phyloP scores from a whole-genome alignment of 192 early-diverging fungal genomes.

The Helicostylum pulchrum region DNA sequence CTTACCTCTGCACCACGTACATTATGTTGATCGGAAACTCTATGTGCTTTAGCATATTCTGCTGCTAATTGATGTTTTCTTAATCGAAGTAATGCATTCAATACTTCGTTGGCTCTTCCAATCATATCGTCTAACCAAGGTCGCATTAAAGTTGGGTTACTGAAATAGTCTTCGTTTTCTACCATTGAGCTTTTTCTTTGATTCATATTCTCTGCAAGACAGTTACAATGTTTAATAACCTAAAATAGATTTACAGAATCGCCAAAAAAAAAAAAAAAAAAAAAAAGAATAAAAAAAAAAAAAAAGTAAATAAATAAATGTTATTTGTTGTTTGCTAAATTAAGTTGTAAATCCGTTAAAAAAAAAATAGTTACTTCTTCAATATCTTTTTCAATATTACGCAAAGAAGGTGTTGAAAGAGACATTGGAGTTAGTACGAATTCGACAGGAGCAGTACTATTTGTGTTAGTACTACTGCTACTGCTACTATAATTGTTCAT shows the following conservation, averaged over 20 bases:
- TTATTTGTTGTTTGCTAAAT: neutral
- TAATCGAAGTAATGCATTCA: conserved; percentile 31
- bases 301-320: conserved; percentile 2
- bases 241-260: neutral
- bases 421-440: neutral
- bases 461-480: no score
- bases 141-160: conserved; percentile 7
- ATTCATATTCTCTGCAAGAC: conserved; percentile 7
- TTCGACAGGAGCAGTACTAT: neutral
- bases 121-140: conserved; percentile 34
- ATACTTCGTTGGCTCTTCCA: conserved; percentile 28
- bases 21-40: neutral
- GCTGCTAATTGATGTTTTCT: conserved; percentile 27
- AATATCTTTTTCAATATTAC: conserved; percentile 9
- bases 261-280: neutral
- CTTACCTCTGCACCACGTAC: conserved; percentile 8
- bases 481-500: no score
- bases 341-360: neutral
- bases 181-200: neutral
- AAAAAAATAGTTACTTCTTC: conserved; percentile 7
- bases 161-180: conserved; percentile 14
- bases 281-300: neutral
- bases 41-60: conserved; percentile 9
- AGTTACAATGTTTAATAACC: conserved; percentile 19
- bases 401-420: neutral